Base-by-base conservation (phyloP, 1,284 basidiomycete species). In the Leccinum huronense region DNA sequence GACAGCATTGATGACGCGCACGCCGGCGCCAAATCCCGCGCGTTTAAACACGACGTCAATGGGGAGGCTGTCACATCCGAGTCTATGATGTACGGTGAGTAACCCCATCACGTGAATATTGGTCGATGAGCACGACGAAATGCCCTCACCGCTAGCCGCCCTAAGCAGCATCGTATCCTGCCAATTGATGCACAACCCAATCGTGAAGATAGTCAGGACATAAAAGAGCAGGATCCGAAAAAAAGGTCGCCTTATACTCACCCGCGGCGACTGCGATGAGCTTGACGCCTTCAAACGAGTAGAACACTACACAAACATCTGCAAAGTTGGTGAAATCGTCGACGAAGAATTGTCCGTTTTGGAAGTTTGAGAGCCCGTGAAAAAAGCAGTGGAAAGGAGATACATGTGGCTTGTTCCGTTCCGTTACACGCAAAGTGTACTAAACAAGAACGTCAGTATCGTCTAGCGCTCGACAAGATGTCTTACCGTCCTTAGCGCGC, bases 251-350 rank as follows among this genome's bases (percentile, higher is more conserved):
- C 66, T 84, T 86, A 74, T 90, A 83, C 74, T 86, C 85, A 16
- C 84, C 87, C 13, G 87, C 87, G 13, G 88, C 86, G 33, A 85
- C 65, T 69, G 86, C 85, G 27, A 91, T 86, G 5, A 91, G 84
- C 68, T 91, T 89, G 36, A 89, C 87, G n/a, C 89, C 89, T 56
- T 86, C 85, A 75, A 85, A 91, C 16, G 86, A 88, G 76, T 86
- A 91, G 67, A 86, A 86, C 4, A 84, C 85, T 77, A 85, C 16
- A 84, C 82, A 58, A 84, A 85, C 3, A 79, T 84, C 68, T 84
- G 82, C 81, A 68, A 84, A 83, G 36, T 80, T 77, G 45, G 81
- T 68, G 65, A 85, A 85, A 45, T 83, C 83, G 11, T 83, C 83
- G 10, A 83, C 75, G 68, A 86, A 85, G 0, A 83, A 82, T 71